Percentiles rank a stretch among this genome's conserved stretches.
Evolutionary conservation across 1,284 basidiomycete genomes (phyloP).

Genomic region (Calocybe gambosa): DNA sequence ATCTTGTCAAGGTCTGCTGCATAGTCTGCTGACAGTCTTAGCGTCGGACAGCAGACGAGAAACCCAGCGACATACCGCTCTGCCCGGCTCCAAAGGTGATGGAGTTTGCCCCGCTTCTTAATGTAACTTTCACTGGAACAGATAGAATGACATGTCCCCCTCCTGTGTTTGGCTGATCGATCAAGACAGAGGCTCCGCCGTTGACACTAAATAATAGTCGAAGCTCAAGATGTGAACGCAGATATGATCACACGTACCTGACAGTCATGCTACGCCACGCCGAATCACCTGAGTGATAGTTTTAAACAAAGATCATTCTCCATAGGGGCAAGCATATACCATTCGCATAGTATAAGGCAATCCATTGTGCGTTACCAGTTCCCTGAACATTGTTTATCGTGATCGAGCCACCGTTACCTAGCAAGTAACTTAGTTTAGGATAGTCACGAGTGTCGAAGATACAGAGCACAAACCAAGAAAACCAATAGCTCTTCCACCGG

Average conservation of each 20-base stretch:
- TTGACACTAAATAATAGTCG: constrained; percentile 39
- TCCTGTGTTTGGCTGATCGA: constrained; percentile 55
- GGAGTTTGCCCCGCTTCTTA: constrained; percentile 46
- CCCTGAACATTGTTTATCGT: constrained; percentile 55
- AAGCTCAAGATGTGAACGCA: neutral
- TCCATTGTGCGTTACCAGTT: constrained; percentile 49
- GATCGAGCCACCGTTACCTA: constrained; percentile 52
- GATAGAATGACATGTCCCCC: constrained; percentile 47
- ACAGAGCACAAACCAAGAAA: constrained; percentile 33
- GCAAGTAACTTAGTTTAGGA: neutral
- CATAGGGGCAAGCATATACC: constrained; percentile 21
- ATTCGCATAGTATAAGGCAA: constrained; percentile 54
- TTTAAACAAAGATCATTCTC: constrained; percentile 8
- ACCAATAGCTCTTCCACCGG: constrained; percentile 48
- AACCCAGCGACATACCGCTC: constrained; percentile 33
- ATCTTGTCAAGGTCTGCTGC: constrained; percentile 61
- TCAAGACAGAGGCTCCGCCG: constrained; percentile 41
- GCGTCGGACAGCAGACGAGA: neutral
- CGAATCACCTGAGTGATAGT: constrained; percentile 34
- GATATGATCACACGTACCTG: constrained; percentile 29
- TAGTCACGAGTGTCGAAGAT: neutral
- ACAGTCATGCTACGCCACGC: constrained; percentile 55
- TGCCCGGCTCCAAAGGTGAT: constrained; percentile 48
- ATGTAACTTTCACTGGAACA: constrained; percentile 47
- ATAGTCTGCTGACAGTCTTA: constrained; percentile 32